These are phyloP conservation scores for Botryotinia calthae DNA, from an alignment of 2,329 filamentous ascomycete genomes.

Conservation along the genomic window DNA sequence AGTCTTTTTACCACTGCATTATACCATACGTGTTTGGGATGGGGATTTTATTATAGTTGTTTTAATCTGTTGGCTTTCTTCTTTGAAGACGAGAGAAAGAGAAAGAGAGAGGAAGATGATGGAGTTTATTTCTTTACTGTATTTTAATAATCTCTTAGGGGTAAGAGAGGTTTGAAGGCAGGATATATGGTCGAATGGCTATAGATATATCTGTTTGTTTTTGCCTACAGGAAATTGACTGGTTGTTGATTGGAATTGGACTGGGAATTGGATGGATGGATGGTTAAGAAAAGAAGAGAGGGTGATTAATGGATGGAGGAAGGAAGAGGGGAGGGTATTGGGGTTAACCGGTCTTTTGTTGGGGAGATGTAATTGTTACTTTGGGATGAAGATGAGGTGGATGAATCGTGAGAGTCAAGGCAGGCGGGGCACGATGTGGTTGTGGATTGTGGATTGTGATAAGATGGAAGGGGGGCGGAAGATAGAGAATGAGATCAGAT, in stretches of 20 bases:
- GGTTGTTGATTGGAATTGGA: neutral
- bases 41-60: neutral
- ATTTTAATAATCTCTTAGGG: neutral
- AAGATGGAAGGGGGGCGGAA: neutral
- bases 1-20: slow-evolving; percentile 17
- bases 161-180: neutral
- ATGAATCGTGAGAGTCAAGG: too few relatives aligned
- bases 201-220: neutral
- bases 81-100: neutral
- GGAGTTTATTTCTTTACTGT: neutral
- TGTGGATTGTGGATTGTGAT: neutral
- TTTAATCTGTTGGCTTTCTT: slow-evolving; percentile 11
- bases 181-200: neutral
- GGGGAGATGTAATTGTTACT: neutral
- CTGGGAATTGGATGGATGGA: neutral
- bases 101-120: neutral
- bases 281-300: neutral
- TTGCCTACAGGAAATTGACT: neutral
- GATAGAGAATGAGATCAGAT: neutral
- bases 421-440: too few relatives aligned
- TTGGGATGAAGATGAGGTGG: neutral
- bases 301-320: neutral
- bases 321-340: neutral
- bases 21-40: slow-evolving; percentile 18
- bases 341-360: neutral